Percentiles rank a stretch among this genome's conserved stretches.
These are phyloP conservation scores for Metarhizium guizhouense DNA, from an alignment of 2,329 filamentous ascomycete species.

Conservation along the genomic window DNA sequence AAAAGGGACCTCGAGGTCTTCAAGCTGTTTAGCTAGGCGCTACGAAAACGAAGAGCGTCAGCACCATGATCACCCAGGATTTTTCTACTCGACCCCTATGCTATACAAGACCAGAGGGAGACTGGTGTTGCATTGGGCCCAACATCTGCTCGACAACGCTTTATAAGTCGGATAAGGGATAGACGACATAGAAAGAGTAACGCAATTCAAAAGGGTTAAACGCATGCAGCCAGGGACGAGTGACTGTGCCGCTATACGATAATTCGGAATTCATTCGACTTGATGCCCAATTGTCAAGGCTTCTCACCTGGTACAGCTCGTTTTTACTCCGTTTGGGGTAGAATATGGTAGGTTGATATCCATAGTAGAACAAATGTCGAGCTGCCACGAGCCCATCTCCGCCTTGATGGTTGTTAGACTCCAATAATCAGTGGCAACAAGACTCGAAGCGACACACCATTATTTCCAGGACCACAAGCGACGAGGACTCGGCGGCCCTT, in stretches of 20 bases:
- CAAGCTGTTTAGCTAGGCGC: slow-evolving; percentile 77
- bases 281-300: not conserved
- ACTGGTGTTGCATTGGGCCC: not conserved
- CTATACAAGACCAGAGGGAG: not conserved
- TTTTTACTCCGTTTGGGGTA: slow-evolving; percentile 90
- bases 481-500: slow-evolving; percentile 69
- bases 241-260: not conserved
- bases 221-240: not conserved
- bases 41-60: slow-evolving; percentile 31
- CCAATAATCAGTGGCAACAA: not conserved
- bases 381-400: slow-evolving; percentile 93
- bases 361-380: slow-evolving; percentile 83
- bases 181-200: slow-evolving; percentile 4
- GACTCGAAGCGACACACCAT: slow-evolving; percentile 34
- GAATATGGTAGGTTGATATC: slow-evolving; percentile 81
- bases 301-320: slow-evolving; percentile 70
- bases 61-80: not conserved
- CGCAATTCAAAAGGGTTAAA: not conserved
- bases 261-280: not conserved
- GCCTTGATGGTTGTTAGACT: slow-evolving; percentile 42
- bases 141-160: not conserved
- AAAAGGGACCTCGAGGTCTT: slow-evolving; percentile 76
- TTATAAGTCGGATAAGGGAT: not conserved
- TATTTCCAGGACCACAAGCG: slow-evolving; percentile 80
- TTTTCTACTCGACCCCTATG: not conserved